phyloP scores from a whole-genome alignment of 179 eudicot genomes.

The Heliamphora pulchella region DNA sequence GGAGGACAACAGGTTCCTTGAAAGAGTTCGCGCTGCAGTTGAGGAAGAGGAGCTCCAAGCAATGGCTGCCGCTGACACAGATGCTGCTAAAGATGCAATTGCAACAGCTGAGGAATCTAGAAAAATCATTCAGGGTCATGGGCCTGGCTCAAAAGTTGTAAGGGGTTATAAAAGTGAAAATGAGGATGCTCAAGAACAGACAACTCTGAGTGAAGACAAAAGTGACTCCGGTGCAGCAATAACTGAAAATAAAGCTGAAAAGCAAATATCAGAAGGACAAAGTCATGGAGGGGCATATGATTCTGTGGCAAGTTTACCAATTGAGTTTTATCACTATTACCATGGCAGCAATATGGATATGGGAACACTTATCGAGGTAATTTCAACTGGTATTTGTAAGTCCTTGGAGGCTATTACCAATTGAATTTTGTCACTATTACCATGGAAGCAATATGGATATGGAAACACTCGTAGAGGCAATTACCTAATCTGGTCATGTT shows the following conservation, averaged over 20 bases:
- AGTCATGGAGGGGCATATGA: constrained; percentile 46
- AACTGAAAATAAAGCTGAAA: constrained; percentile 33
- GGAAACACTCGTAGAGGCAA: constrained; percentile 96
- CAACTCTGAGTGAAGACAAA: constrained; percentile 23
- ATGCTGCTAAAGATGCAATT: constrained; percentile 81
- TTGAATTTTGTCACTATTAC: constrained; percentile 92
- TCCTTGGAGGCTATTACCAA: constrained; percentile 29
- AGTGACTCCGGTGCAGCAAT: constrained; percentile 19
- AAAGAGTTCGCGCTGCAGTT: constrained; percentile 86
- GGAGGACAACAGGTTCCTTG: constrained; percentile 93
- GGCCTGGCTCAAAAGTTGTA: constrained; percentile 31
- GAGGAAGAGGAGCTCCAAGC: constrained; percentile 97
- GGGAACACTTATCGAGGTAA: constrained; percentile 97
- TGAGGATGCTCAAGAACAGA: constrained; percentile 30
- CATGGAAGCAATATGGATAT: constrained; percentile 93
- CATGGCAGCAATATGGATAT: constrained; percentile 93
- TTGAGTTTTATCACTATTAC: constrained; percentile 92
- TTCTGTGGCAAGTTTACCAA: constrained; percentile 72
- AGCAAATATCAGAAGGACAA: constrained; percentile 33
- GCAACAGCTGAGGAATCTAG: constrained; percentile 82
- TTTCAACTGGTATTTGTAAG: not conserved
- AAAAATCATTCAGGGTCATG: constrained; percentile 33
- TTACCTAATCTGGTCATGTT: not conserved
- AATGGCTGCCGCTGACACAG: constrained; percentile 76
- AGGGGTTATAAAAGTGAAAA: constrained; percentile 22